phyloP scores from a whole-genome alignment of 768 basidiomycete species.

The Lepiota subincarnata region DNA sequence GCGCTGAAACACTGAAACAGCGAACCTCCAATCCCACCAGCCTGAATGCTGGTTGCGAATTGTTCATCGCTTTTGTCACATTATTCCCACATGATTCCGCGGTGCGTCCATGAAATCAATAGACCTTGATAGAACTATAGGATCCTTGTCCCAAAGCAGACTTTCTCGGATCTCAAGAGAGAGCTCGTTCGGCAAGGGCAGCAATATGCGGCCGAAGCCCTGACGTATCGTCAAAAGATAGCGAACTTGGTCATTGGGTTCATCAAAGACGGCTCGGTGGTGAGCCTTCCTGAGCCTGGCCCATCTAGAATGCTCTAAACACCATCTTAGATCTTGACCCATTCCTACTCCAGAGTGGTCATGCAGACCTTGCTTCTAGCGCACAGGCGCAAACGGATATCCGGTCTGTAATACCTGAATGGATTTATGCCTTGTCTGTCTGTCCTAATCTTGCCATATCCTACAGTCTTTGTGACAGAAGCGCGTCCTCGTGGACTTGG shows the following conservation, averaged over 20 bases:
- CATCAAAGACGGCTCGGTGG: slow-evolving; percentile 92
- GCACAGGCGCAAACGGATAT: slow-evolving; percentile 88
- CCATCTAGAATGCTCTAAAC: slow-evolving; percentile 7
- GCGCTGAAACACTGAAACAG: slow-evolving; percentile 57
- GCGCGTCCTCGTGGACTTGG: slow-evolving; percentile 86
- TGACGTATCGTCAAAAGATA: slow-evolving; percentile 86
- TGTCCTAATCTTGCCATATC: slow-evolving; percentile 15
- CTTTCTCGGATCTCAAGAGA: slow-evolving; percentile 77
- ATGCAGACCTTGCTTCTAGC: slow-evolving; percentile 89
- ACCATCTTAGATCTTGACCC: slow-evolving; percentile 79
- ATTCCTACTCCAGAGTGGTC: slow-evolving; percentile 95
- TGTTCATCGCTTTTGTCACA: slow-evolving; percentile 89
- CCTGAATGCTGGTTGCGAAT: slow-evolving; percentile 83
- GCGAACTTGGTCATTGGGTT: slow-evolving; percentile 86
- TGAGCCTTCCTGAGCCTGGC: slow-evolving; percentile 27
- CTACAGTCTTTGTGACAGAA: slow-evolving; percentile 90
- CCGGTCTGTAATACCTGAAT: slow-evolving; percentile 37
- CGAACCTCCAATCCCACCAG: slow-evolving; percentile 77
- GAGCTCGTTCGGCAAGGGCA: slow-evolving; percentile 80
- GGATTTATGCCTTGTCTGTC: slow-evolving; percentile 15
- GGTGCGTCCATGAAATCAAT: slow-evolving; percentile 38
- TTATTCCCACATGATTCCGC: slow-evolving; percentile 77
- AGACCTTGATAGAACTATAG: slow-evolving; percentile 8
- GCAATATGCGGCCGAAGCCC: slow-evolving; percentile 71
- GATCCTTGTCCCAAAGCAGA: slow-evolving; percentile 40